phyloP scores from a whole-genome alignment of 805 yeast genomes.

The Groenewaldozyma tartarivorans region DNA sequence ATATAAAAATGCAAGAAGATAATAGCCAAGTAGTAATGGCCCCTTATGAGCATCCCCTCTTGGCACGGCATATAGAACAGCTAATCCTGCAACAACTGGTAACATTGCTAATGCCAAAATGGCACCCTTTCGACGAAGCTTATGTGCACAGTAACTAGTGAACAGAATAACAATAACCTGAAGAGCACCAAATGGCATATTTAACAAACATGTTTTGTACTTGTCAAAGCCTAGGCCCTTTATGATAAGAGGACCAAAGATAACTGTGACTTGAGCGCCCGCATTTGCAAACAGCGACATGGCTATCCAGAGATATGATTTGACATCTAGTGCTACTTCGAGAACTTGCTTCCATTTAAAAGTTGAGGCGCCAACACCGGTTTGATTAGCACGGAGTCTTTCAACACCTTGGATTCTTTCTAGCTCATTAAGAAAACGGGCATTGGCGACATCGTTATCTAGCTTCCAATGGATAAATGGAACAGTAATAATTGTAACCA shows the following conservation, averaged over 20 bases:
- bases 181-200: constrained; percentile 5
- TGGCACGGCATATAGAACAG: constrained; percentile 35
- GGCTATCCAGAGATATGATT: constrained; percentile 35
- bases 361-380: constrained; percentile 36
- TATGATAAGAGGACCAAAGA: constrained; percentile 1
- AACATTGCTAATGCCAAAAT: constrained; percentile 15
- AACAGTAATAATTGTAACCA: constrained; percentile 16
- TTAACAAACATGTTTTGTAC: not conserved
- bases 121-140: constrained; percentile 34
- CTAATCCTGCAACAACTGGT: constrained; percentile 33
- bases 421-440: constrained; percentile 16
- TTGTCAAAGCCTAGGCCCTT: constrained; percentile 5
- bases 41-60: constrained; percentile 23
- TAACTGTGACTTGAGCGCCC: not conserved
- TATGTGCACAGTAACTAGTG: constrained; percentile 24
- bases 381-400: constrained; percentile 27
- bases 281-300: constrained; percentile 13
- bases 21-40: constrained; percentile 33
- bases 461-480: constrained; percentile 9
- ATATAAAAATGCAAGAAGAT: constrained; percentile 29
- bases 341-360: constrained; percentile 35
- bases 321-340: constrained; percentile 36
- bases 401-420: constrained; percentile 18
- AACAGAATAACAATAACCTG: constrained; percentile 30
- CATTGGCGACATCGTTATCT: constrained; percentile 13